Conservation (phyloP, 805 yeast genomes). For the Zygosaccharomyces rouxii region DNA sequence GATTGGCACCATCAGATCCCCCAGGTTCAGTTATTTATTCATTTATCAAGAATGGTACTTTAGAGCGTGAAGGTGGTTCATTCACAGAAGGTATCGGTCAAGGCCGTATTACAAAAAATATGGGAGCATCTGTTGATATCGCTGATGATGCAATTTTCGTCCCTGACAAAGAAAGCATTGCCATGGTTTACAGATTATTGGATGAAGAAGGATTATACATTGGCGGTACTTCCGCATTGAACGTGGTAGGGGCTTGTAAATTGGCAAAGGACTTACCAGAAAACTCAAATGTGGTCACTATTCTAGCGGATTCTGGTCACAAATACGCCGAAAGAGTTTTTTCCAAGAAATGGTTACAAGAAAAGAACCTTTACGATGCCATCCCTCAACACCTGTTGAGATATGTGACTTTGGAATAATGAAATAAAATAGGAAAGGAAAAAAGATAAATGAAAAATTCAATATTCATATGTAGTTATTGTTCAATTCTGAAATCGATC, state of each 20-base stretch:
- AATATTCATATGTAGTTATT: slow-evolving; percentile 47
- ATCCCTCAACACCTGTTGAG: slow-evolving; percentile 68
- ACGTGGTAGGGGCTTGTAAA: slow-evolving; percentile 82
- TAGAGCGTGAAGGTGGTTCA: slow-evolving; percentile 74
- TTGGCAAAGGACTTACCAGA: slow-evolving; percentile 75
- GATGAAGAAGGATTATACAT: slow-evolving; percentile 88
- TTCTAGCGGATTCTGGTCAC: slow-evolving; percentile 88
- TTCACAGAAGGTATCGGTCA: slow-evolving; percentile 97
- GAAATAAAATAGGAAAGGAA: not conserved
- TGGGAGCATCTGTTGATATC: slow-evolving; percentile 63
- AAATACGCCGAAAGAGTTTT: slow-evolving; percentile 81
- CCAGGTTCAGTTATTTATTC: slow-evolving; percentile 87
- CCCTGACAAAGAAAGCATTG: slow-evolving; percentile 75
- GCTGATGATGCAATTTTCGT: slow-evolving; percentile 78
- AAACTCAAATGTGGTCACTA: slow-evolving; percentile 75
- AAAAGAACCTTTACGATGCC: slow-evolving; percentile 58
- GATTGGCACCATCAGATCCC: slow-evolving; percentile 80
- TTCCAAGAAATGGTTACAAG: slow-evolving; percentile 69
- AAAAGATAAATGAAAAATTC: not conserved
- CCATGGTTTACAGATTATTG: slow-evolving; percentile 74
- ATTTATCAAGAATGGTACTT: slow-evolving; percentile 66
- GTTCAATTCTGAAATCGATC: slow-evolving; percentile 76
- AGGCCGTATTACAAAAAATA: slow-evolving; percentile 83
- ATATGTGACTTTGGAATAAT: slow-evolving; percentile 48
- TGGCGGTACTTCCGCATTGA: slow-evolving; percentile 88